phyloP scores from a whole-genome alignment of 106 monocot species.

The Platanthera guangdongensis region DNA sequence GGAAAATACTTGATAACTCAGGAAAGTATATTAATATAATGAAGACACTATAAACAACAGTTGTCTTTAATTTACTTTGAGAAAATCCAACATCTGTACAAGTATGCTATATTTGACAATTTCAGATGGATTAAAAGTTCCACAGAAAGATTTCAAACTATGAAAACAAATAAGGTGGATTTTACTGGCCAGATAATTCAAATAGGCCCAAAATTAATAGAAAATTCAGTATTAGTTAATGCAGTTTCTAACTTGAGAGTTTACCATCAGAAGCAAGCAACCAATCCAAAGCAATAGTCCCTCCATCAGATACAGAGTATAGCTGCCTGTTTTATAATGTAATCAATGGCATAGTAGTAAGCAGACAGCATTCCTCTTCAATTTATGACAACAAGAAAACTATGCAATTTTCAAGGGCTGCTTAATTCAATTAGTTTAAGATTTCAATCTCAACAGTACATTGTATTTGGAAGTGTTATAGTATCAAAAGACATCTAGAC shows the following conservation, averaged over 20 bases:
- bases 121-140: not conserved
- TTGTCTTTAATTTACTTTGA: too few relatives aligned
- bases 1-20: too few relatives aligned
- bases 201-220: not conserved
- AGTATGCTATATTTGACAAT: too few relatives aligned
- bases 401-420: not conserved
- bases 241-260: not conserved
- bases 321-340: slow-evolving; percentile 41
- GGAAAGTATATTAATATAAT: too few relatives aligned
- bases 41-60: too few relatives aligned
- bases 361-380: not conserved
- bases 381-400: not conserved
- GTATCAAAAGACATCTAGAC: too few relatives aligned
- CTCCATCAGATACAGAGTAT: slow-evolving; percentile 50
- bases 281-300: slow-evolving; percentile 91
- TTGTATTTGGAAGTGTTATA: too few relatives aligned
- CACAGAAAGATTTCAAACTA: not conserved
- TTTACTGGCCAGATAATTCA: not conserved
- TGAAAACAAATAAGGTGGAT: not conserved
- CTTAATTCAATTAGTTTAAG: too few relatives aligned
- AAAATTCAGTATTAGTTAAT: not conserved
- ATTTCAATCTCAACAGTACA: too few relatives aligned
- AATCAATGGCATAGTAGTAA: not conserved
- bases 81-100: too few relatives aligned
- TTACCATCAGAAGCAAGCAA: slow-evolving; percentile 69